Base-by-base conservation (phyloP, 495 filamentous ascomycete species). In the Talaromyces trachyspermus region DNA sequence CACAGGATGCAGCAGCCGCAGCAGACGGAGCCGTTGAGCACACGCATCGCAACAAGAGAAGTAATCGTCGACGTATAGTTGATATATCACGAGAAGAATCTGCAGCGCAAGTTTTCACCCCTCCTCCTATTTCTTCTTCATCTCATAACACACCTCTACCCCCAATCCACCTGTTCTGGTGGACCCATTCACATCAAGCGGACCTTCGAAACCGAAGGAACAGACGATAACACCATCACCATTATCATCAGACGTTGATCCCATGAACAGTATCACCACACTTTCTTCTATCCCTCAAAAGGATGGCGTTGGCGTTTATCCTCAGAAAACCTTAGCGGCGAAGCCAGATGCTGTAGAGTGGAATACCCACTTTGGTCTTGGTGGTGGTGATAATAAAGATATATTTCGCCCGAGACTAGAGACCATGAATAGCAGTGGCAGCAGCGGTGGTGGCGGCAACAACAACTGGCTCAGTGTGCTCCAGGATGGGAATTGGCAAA, bases 361-460 rank as follows among this genome's bases (percentile, higher is more conserved):
- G 39, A 42, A 42, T 23, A 8, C 39, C 23, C 23, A 42, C 26
- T 42, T 42, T n/a, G 26, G 39, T 42, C 39, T 42, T 20, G 23
- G 20, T n/a, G 23, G 20, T n/a, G 39, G 39, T 17, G 39, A 42
- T 12, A 80, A 80, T 43, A 82, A 84, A 40, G 88, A 95, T 55
- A 69, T 88, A 5, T 95, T 91, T 61, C 78, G 80, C 30, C 84
- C 84, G 61, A 89, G 89, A 54, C 79, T 97, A 39, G 88, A 92
- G 62, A 84, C 84, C 10, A 66, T 95, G 14, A 11, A 12, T 10
- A 42, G 26, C 23, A 25, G 24, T 22, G 24, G 19, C 14, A 41
- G 15, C 22, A 84, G 86, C 33, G 83, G 82, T 53, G 87, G 95
- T 50, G 80, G 94, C 42, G 86, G 88, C 27, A 46, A 26, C 43